Base-by-base conservation (phyloP, 2,329 filamentous ascomycete species). In the Fusarium succisae region DNA sequence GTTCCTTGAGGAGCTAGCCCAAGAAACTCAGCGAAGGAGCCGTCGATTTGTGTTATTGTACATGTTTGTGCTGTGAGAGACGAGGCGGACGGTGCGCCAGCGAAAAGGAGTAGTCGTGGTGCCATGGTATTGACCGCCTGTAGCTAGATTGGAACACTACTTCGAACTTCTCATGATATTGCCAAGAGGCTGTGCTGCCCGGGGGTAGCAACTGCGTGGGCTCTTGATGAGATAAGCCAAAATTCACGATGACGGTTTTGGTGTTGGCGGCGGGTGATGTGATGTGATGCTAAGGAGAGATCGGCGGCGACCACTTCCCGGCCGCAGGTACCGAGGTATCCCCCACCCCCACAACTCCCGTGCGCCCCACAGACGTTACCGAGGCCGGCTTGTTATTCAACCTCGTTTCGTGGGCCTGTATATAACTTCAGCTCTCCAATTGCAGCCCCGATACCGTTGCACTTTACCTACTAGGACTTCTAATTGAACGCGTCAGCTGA, bases 21-120 rank as follows among this genome's bases (percentile, higher is more conserved):
- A 24, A 82, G 70, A 51, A 84, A 77, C 7, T 67, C 37, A 12
- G 68, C 38, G 51, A 82, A 81, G 6, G 73, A 53, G 15, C 69
- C 48, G 41, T 78, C 77, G 56, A 83, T 78, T 26, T 58, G 30
- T 38, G 65, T 69, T 37, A 83, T 39, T 4, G 81, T 81, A 68
- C 81, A 82, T 1, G 80, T 75, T 18, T 79, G 65, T 22, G 76
- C 59, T 26, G 74, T 72, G 38, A 84, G 55, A 14, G 79, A 74
- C 22, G 77, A 74, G n/a, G 81, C 55, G 7, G 79, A 53, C 10
- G 82, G 83, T 17, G 83, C 80, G 14, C 83, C 83, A 35, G 79
- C 73, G 71, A 84, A 78, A 60, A 84, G 76, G 24, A 88, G 82
- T 47, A 87, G 77, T 30, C 66, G 77, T 22, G 79, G 75, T 15